phyloP scores from a whole-genome alignment of 345 rosid species.

The Trapa incisa region DNA sequence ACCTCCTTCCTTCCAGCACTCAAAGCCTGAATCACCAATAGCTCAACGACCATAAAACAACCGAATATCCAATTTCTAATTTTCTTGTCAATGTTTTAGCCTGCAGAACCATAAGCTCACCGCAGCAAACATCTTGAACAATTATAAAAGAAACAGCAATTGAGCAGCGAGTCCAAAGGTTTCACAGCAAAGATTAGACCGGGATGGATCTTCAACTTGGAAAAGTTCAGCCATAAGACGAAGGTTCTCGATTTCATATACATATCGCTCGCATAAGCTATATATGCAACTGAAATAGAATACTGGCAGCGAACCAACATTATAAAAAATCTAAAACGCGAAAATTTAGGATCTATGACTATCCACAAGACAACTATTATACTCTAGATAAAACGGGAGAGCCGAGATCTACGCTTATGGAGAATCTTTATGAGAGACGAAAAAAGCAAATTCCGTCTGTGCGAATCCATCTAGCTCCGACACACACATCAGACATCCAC shows the following conservation, averaged over 20 bases:
- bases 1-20: constrained; percentile 8
- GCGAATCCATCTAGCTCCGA: background rate
- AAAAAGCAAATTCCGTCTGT: background rate
- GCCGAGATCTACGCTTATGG: background rate
- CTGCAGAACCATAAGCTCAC: background rate
- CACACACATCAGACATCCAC: background rate
- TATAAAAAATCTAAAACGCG: background rate
- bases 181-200: background rate
- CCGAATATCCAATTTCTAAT: background rate
- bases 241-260: background rate
- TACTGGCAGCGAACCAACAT: background rate
- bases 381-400: background rate
- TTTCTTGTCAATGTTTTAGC: background rate
- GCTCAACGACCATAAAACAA: background rate
- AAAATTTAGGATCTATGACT: background rate
- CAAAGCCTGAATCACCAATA: background rate
- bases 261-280: background rate
- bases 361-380: background rate
- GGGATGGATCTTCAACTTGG: background rate
- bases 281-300: background rate
- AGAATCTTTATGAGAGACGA: background rate
- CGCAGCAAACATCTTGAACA: background rate
- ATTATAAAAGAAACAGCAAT: background rate
- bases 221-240: background rate
- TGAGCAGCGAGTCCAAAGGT: background rate